Evolutionary conservation across 2,329 filamentous ascomycete species (phyloP).

Genomic region (Fusarium austroafricanum): DNA sequence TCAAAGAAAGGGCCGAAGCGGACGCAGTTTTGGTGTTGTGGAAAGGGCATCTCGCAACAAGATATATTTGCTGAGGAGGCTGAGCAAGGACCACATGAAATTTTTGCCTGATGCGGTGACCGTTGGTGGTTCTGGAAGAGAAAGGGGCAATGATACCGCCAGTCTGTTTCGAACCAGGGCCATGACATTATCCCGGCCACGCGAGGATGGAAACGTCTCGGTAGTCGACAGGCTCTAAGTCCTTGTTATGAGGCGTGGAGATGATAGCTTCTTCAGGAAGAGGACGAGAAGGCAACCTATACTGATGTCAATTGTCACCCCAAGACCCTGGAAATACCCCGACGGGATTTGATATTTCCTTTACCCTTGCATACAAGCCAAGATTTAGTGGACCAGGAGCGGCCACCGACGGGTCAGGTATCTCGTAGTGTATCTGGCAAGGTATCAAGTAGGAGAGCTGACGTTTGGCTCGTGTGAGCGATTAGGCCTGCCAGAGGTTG

Average conservation of each 20-base stretch:
- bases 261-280: slow-evolving; percentile 20
- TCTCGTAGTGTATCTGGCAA: not conserved
- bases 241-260: slow-evolving; percentile 11
- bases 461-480: not conserved
- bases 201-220: slow-evolving; percentile 15
- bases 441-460: not conserved
- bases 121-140: not conserved
- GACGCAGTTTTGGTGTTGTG: not conserved
- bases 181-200: not conserved
- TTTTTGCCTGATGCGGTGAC: not conserved
- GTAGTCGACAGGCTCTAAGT: slow-evolving; percentile 7
- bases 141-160: slow-evolving; percentile 1
- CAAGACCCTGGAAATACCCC: slow-evolving; percentile 21
- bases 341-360: slow-evolving; percentile 11
- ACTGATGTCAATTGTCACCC: slow-evolving; percentile 16
- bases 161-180: slow-evolving; percentile 9
- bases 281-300: not conserved
- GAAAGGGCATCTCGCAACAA: not conserved
- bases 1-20: slow-evolving; percentile 27
- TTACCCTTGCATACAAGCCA: not conserved
- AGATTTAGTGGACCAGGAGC: slow-evolving; percentile 12
- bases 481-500: not conserved
- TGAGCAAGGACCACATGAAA: not conserved
- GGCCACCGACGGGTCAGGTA: slow-evolving; percentile 11
- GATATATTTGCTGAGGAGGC: not conserved